Evolutionary conservation across 345 rosid species (phyloP).

Genomic region (Linum usitatissimum): DNA sequence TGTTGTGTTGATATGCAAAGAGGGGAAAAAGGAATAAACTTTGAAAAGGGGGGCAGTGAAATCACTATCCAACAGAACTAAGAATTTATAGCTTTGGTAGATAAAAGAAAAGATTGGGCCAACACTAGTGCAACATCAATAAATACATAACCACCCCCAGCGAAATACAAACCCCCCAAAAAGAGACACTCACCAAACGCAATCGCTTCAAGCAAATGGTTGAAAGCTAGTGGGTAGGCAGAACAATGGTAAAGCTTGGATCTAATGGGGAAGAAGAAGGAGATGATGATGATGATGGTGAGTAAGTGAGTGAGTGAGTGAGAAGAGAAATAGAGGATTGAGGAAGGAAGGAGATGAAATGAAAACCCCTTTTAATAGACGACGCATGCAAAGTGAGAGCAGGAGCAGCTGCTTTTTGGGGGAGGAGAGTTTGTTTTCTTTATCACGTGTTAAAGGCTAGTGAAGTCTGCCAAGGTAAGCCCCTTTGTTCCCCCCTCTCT

Average conservation of each 20-base stretch:
- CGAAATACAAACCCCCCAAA: conserved; percentile 4
- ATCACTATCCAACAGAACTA: conserved; percentile 40
- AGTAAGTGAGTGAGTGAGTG: conserved; percentile 10
- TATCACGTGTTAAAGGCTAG: conserved; percentile 85
- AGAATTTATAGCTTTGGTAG: conserved; percentile 24
- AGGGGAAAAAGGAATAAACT: conserved; percentile 66
- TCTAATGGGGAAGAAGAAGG: neutral
- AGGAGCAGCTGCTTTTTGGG: neutral
- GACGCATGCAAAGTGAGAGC: too few species aligned
- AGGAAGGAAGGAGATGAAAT: too few species aligned
- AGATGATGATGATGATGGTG: too few species aligned
- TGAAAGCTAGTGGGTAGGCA: neutral
- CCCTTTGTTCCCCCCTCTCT: neutral
- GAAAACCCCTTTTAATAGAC: too few species aligned
- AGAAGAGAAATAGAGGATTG: too few species aligned
- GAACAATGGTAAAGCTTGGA: too few species aligned
- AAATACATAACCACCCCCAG: too few species aligned
- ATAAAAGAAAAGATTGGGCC: conserved; percentile 3
- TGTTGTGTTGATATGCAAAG: conserved; percentile 38
- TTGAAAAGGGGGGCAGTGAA: conserved; percentile 77
- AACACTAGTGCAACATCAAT: neutral
- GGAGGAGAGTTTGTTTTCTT: conserved; percentile 38
- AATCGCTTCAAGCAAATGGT: conserved; percentile 1
- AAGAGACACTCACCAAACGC: conserved; percentile 28
- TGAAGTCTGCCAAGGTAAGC: conserved; percentile 9